These are phyloP conservation scores for Phytophthora uliginosa DNA, from an alignment of 352 stramenopile genomes.

Conservation along the genomic window DNA sequence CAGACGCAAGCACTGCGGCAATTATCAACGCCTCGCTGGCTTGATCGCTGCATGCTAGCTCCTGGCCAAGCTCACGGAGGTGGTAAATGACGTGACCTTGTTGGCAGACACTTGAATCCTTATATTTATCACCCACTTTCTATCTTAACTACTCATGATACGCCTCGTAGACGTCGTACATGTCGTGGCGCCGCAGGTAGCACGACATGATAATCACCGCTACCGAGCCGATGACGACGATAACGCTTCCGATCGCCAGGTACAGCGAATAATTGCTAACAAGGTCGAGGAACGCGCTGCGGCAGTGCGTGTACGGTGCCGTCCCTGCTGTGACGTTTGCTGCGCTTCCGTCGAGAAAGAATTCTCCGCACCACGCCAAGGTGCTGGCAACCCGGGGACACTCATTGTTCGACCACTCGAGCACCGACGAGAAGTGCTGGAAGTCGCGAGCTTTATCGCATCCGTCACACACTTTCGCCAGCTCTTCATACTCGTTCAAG, in stretches of 20 bases:
- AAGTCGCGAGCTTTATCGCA: slow-evolving; percentile 67
- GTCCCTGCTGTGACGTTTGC: slow-evolving; percentile 38
- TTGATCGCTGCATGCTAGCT: too few species aligned
- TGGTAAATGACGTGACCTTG: too few species aligned
- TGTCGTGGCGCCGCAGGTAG: slow-evolving; percentile 50
- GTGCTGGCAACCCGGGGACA: slow-evolving; percentile 51
- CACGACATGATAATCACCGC: slow-evolving; percentile 61
- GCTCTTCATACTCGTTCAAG: slow-evolving; percentile 37
- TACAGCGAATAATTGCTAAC: slow-evolving; percentile 49
- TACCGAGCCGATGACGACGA: slow-evolving; percentile 49
- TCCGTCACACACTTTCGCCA: slow-evolving; percentile 62
- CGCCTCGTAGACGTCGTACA: slow-evolving; percentile 38
- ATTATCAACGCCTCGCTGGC: neutral
- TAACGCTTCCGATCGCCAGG: slow-evolving; percentile 46
- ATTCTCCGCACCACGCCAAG: slow-evolving; percentile 75
- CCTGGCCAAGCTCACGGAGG: too few species aligned
- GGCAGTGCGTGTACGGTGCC: slow-evolving; percentile 61
- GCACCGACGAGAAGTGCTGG: slow-evolving; percentile 67
- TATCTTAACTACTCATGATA: slow-evolving; percentile 27
- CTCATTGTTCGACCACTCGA: slow-evolving; percentile 85
- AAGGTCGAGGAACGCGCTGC: slow-evolving; percentile 52
- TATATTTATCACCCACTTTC: neutral
- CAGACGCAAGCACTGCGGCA: slow-evolving; percentile 5
- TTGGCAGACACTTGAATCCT: too few species aligned
- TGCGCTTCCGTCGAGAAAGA: slow-evolving; percentile 46